phyloP scores from a whole-genome alignment of 495 filamentous ascomycete species.

The Chaetomium tenue region DNA sequence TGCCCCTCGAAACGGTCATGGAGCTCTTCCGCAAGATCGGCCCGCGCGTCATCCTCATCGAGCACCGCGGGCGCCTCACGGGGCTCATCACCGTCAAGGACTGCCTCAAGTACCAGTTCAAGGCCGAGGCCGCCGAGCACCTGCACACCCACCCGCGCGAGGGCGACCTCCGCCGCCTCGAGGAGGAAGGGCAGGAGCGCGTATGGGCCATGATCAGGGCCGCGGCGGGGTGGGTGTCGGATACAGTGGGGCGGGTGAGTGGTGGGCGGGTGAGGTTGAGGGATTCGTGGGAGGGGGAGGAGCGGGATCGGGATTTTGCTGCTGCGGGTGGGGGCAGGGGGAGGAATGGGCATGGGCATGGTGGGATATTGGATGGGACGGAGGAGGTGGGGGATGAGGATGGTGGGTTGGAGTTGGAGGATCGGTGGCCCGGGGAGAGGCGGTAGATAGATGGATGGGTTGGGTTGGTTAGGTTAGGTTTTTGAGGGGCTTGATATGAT shows the following conservation, averaged over 20 bases:
- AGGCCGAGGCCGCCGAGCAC: conserved; percentile 86
- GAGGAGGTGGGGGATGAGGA: conserved; percentile 55
- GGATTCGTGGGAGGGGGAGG: conserved; percentile 35
- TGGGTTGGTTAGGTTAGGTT: neutral
- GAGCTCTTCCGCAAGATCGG: conserved; percentile 99
- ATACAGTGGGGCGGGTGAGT: conserved; percentile 47
- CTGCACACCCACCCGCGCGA: conserved; percentile 44
- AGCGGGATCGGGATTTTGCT: neutral
- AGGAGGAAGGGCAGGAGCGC: conserved; percentile 58
- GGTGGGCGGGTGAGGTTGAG: conserved; percentile 52
- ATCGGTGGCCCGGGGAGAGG: conserved; percentile 19
- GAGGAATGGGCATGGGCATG: conserved; percentile 48
- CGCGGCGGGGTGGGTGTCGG: conserved; percentile 56
- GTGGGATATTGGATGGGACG: conserved; percentile 62
- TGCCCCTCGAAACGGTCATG: conserved; percentile 96
- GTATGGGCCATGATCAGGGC: conserved; percentile 65
- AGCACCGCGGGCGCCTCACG: conserved; percentile 76
- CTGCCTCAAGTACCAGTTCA: conserved; percentile 96
- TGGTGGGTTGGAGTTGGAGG: conserved; percentile 62
- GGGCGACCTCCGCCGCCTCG: conserved; percentile 40
- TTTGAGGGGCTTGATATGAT: neutral
- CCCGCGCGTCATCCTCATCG: conserved; percentile 87
- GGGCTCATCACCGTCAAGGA: conserved; percentile 96
- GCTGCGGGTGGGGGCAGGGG: conserved; percentile 49
- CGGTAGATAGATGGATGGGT: no score